These are phyloP conservation scores for Talaromyces thailandensis DNA, from an alignment of 495 filamentous ascomycete species.

Conservation along the genomic window DNA sequence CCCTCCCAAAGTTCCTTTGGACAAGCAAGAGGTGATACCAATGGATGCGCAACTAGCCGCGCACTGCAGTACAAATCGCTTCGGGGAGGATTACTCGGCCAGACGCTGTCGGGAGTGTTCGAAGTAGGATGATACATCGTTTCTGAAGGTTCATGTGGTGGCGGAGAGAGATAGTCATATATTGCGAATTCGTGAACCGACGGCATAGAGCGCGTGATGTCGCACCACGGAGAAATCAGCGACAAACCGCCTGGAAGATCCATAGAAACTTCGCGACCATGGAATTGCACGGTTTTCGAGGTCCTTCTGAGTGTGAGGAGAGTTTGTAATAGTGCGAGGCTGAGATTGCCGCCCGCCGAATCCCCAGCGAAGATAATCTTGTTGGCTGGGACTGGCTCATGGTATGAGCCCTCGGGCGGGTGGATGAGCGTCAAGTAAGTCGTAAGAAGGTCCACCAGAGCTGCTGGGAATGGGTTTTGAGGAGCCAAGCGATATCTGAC, in stretches of 20 bases:
- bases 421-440: conserved; percentile 79
- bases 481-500: conserved; percentile 87
- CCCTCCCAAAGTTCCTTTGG: conserved; percentile 52
- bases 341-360: conserved; percentile 75
- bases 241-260: conserved; percentile 63
- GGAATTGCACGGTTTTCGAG: conserved; percentile 47
- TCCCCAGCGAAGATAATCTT: conserved; percentile 81
- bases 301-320: conserved; percentile 60
- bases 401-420: conserved; percentile 64
- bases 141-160: conserved; percentile 18
- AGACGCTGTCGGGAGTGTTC: conserved; percentile 47
- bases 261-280: conserved; percentile 50
- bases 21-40: conserved; percentile 61
- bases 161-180: conserved; percentile 66
- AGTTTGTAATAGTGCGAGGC: conserved; percentile 61
- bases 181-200: conserved; percentile 51
- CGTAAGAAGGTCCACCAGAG: conserved; percentile 72
- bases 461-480: conserved; percentile 73
- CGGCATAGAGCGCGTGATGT: conserved; percentile 65
- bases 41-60: conserved; percentile 56
- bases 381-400: conserved; percentile 56
- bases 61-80: conserved; percentile 61
- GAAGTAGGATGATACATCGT: conserved; percentile 15
- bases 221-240: conserved; percentile 63
- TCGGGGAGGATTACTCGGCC: conserved; percentile 65